Percentiles rank a stretch among this genome's conserved stretches.
Evolutionary conservation across 176 grass and related monocot genomes (phyloP).

Genomic region (Triticum timopheevii): DNA sequence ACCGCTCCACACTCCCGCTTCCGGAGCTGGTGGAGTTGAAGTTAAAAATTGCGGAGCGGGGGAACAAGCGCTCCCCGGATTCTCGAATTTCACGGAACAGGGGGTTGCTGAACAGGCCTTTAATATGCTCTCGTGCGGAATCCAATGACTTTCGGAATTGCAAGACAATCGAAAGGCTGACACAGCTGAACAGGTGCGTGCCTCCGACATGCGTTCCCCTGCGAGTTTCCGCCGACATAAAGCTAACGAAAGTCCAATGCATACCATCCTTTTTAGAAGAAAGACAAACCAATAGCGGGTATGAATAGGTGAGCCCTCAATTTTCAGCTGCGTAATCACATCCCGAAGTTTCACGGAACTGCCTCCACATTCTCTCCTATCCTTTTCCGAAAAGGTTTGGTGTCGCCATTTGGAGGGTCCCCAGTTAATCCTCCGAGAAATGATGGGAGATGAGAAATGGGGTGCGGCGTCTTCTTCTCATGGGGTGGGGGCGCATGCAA

Average conservation of each 20-base stretch:
- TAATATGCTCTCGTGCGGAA: too few species aligned
- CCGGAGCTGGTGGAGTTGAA: too few species aligned
- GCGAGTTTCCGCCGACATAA: background rate
- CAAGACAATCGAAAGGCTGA: too few species aligned
- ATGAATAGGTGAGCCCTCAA: constrained; percentile 23
- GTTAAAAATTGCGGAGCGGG: too few species aligned
- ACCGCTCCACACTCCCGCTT: too few species aligned
- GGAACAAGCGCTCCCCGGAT: too few species aligned
- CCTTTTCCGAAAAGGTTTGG: background rate
- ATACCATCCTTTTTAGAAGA: background rate
- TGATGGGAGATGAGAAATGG: background rate
- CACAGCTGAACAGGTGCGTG: too few species aligned
- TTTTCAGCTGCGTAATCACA: constrained; percentile 25
- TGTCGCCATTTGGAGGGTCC: constrained; percentile 16
- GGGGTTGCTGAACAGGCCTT: too few species aligned
- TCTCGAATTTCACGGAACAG: too few species aligned
- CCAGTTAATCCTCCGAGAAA: background rate
- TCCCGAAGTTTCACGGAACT: background rate
- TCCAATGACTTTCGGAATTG: too few species aligned
- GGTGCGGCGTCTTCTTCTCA: constrained; percentile 28
- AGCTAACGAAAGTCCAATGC: background rate
- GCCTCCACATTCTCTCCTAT: background rate
- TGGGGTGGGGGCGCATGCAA: constrained; percentile 24
- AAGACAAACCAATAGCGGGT: background rate
- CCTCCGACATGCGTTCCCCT: too few species aligned